Conservation (phyloP, 2,329 filamentous ascomycete genomes). For the Fusarium albosuccineum region DNA sequence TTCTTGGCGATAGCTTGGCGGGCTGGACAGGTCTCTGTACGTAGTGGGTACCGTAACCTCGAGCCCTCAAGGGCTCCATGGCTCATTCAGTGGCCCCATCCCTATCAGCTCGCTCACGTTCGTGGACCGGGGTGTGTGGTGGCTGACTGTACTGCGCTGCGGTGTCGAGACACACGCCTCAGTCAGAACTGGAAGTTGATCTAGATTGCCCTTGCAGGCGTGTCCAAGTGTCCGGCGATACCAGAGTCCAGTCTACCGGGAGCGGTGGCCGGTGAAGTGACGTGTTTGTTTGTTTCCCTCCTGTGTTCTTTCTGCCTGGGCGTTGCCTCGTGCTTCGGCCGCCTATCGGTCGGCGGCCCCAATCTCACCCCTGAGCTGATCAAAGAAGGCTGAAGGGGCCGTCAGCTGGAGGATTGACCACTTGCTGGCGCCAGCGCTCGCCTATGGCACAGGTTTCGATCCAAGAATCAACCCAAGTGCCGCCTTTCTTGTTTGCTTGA, state of each 20-base stretch:
- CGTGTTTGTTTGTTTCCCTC: conserved; percentile 9
- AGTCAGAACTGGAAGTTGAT: conserved; percentile 6
- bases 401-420: conserved; percentile 30
- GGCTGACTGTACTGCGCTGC: conserved; percentile 4
- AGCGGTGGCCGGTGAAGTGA: conserved; percentile 11
- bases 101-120: conserved; percentile 28
- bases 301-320: neutral
- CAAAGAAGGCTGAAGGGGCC: conserved; percentile 18
- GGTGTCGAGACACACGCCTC: conserved; percentile 24
- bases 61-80: neutral
- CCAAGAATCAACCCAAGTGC: conserved; percentile 11
- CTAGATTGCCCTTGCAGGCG: conserved; percentile 32
- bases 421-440: conserved; percentile 28
- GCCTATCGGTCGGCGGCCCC: neutral
- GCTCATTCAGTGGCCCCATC: conserved; percentile 1
- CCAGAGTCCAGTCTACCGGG: conserved; percentile 30
- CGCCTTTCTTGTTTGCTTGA: conserved; percentile 10
- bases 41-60: neutral
- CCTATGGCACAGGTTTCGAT: conserved; percentile 11
- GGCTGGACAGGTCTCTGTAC: conserved; percentile 8
- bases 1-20: conserved; percentile 13
- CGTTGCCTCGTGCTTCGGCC: conserved; percentile 1
- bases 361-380: conserved; percentile 29
- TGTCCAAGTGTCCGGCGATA: conserved; percentile 15
- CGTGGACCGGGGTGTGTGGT: conserved; percentile 1